Percentiles rank a stretch among this genome's conserved stretches.
phyloP scores from a whole-genome alignment of 495 filamentous ascomycete species.

The Hypoxylon lienhwacheense region DNA sequence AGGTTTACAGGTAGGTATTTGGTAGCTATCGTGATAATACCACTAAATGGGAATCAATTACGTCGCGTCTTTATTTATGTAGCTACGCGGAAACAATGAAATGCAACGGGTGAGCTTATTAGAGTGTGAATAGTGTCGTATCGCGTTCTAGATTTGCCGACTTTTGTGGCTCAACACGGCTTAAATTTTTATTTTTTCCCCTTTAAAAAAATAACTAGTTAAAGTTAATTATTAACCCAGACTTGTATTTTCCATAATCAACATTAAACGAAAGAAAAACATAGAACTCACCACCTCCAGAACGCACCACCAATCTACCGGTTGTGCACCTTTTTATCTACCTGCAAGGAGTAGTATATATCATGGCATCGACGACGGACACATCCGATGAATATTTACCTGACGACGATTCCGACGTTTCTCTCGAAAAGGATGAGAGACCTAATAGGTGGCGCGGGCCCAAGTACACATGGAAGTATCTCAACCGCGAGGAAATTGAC shows the following conservation, averaged over 20 bases:
- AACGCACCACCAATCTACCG: too few species aligned
- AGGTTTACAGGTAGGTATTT: constrained; percentile 14
- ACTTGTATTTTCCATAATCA: neutral
- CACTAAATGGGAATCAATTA: constrained; percentile 10
- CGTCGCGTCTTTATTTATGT: too few species aligned
- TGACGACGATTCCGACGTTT: constrained; percentile 26
- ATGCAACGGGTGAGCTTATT: neutral
- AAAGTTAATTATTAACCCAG: neutral
- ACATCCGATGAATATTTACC: constrained; percentile 28
- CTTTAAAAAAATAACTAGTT: too few species aligned
- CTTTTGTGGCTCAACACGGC: neutral
- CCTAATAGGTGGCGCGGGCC: constrained; percentile 59
- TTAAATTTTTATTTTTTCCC: constrained; percentile 7
- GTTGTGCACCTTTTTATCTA: neutral
- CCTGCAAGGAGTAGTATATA: neutral
- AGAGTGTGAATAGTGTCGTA: constrained; percentile 8
- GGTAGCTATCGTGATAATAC: constrained; percentile 37
- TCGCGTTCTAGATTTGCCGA: neutral
- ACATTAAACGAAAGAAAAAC: too few species aligned
- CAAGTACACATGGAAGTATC: constrained; percentile 59
- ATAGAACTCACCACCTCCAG: too few species aligned
- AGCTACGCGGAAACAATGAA: too few species aligned
- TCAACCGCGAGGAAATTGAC: constrained; percentile 61
- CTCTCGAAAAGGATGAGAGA: constrained; percentile 39
- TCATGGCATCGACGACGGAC: constrained; percentile 26